Conservation (phyloP, 2,329 filamentous ascomycete genomes). For the Alternaria panax region DNA sequence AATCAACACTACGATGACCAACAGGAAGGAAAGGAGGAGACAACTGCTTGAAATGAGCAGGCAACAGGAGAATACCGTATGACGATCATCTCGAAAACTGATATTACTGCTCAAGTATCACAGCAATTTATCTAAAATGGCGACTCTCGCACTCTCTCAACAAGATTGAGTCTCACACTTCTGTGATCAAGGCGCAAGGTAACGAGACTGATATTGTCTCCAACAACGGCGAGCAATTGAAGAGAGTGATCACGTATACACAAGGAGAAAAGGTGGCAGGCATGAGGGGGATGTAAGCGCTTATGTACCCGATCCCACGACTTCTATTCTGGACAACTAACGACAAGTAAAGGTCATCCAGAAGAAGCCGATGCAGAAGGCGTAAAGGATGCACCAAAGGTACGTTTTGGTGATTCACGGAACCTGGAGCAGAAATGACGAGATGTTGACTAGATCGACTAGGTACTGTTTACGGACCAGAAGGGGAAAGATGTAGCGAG, state of each 20-base stretch:
- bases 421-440: background rate
- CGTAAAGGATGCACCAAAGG: conserved; percentile 56
- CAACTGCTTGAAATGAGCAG: background rate
- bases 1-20: background rate
- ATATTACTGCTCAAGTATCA: background rate
- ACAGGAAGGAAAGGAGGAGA: background rate
- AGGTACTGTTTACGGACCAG: conserved; percentile 52
- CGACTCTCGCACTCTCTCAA: conserved; percentile 10
- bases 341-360: conserved; percentile 37
- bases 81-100: background rate
- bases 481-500: conserved; percentile 52
- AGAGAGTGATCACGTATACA: conserved; percentile 53
- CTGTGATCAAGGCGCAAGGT: background rate
- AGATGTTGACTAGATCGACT: background rate
- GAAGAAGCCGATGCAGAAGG: conserved; percentile 48
- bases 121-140: conserved; percentile 1
- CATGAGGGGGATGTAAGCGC: conserved; percentile 48
- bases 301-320: background rate
- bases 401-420: conserved; percentile 9
- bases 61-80: background rate
- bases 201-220: conserved; percentile 31
- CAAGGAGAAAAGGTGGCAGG: conserved; percentile 50
- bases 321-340: background rate
- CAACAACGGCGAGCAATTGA: conserved; percentile 51
- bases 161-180: conserved; percentile 10